Evolutionary conservation across 1,284 basidiomycete genomes (phyloP), one percentile per base, ranked within the genome.

Genomic region (Trichosporon sp.): DNA sequence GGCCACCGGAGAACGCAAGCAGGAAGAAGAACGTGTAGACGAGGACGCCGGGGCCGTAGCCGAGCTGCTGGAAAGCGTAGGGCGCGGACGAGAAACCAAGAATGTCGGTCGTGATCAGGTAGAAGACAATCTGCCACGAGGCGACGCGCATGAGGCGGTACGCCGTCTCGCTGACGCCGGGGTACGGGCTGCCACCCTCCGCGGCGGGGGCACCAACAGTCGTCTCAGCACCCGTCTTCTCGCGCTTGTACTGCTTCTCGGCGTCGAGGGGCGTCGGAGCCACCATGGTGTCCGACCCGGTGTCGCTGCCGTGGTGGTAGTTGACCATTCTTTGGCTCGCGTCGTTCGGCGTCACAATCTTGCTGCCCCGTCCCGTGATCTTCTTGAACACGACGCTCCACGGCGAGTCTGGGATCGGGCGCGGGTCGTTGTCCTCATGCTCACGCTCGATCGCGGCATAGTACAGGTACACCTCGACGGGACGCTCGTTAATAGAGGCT

Each of bases 71-170:
- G 70, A 80, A 79, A 13, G 78, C 77, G 65, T 78, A 78, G 0
- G 79, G 77, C 0, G 80, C 76, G 51, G 77, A 76, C 70, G 75
- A 79, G 18, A 80, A 80, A 9, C 83, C 83, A 1, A 81, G 69
- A 44, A 83, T 74, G 68, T 76, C 73, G 9, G 70, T 68, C 11
- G 35, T 66, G 51, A 72, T 72, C 25, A 73, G 68, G 68, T 68
- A 73, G 63, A 73, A 70, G 27, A 71, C 70, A 18, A 71, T 51
- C 60, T 73, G 72, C 72, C 72, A 73, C 18, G 35, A 53, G 1
- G 68, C 53, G 3, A 68, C 62, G 13, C 72, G 72, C 25, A 73
- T 63, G 21, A 73, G 64, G 29, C 68, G 68, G 56, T 69, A 69
- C 2, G 68, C 68, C 18, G 56, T 31, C 56, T 60, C 29, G 3